phyloP scores from a whole-genome alignment of 2,329 filamentous ascomycete species.

The Onygenales sp. region DNA sequence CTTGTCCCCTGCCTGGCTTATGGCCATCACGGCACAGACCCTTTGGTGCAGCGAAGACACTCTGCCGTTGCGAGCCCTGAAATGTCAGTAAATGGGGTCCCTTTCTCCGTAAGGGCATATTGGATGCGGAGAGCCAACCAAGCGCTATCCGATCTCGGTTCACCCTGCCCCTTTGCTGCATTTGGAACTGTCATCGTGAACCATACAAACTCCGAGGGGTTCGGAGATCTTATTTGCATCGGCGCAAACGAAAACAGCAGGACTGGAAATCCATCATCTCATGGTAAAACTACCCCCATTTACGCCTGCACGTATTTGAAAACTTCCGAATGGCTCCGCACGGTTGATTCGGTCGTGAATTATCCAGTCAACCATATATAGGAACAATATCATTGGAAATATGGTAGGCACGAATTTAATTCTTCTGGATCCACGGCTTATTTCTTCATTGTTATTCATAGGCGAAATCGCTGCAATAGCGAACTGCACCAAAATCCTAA shows the following conservation, averaged over 20 bases:
- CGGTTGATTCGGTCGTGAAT: no score
- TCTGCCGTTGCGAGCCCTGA: conserved; percentile 3
- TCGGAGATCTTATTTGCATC: conserved; percentile 34
- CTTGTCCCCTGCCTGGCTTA: no score
- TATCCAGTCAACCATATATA: no score
- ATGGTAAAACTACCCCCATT: conserved; percentile 28
- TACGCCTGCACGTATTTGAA: background rate
- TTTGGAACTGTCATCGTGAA: conserved; percentile 49
- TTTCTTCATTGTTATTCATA: conserved; percentile 9
- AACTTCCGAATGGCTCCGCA: no score
- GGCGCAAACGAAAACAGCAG: conserved; percentile 38
- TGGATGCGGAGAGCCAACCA: conserved; percentile 46
- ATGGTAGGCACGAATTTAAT: no score
- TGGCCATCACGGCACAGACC: no score
- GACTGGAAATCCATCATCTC: conserved; percentile 45
- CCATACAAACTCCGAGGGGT: conserved; percentile 34
- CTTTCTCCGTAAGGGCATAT: conserved; percentile 32
- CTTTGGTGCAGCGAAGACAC: background rate
- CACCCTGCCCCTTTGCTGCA: conserved; percentile 44
- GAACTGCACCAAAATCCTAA: conserved; percentile 44
- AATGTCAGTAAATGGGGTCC: conserved; percentile 23
- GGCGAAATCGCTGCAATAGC: conserved; percentile 47
- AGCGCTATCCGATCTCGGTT: conserved; percentile 33
- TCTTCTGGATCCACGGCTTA: background rate
- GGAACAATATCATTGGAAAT: no score